Base-by-base conservation (phyloP, 495 filamentous ascomycete genomes). In the Penicillium silybi region DNA sequence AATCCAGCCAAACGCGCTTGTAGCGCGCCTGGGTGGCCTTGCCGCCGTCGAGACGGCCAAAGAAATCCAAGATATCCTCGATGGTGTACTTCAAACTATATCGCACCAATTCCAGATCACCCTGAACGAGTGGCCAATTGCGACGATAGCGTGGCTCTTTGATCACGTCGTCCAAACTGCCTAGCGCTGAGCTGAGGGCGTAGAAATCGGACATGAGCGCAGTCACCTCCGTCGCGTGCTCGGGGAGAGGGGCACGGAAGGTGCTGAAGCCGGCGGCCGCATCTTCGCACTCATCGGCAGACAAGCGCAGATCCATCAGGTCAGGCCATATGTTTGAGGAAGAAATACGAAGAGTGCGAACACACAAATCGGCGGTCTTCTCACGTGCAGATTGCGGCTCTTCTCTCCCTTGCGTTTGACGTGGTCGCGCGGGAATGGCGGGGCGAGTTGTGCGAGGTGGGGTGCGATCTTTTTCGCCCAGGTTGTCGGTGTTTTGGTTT, bases 191-290 rank as follows among this genome's bases (percentile, higher is more conserved):
- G 50, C 77, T 77, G 57, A 83, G 76, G 44, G 69, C 69, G 63
- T 78, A 83, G 19, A 84, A 75, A 49, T 80, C 71, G 29, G 74
- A 69, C 29, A 86, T 80, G 11, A 78, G 63, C 10, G 63, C 64
- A 17, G 80, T 80, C 45, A 86, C 79, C 42, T 81, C 79, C 7
- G 76, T 71, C n/a, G 72, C 56, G 56, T 74, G 62, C 44, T 80
- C 70, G 26, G 80, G 78, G 39, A 85, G 68, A 53, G 72, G 71
- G 29, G 70, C 66, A 32, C 75, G 66, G 59, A 85, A 85, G 15
- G 64, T 52, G 41, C 66, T 64, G 45, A 86, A 72, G 49, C 74
- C 78, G 40, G 74, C 66, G 19, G 80, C 80, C 45, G 78, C 72
- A 44, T 80, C 78, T 53, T 81, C 73, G 44, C 76, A 76, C 41